A percentile compares a stretch with the other conserved stretches of the same genome.
These are phyloP conservation scores for Orbilia blumenaviensis DNA, from an alignment of 2,329 filamentous ascomycete genomes.

Conservation along the genomic window DNA sequence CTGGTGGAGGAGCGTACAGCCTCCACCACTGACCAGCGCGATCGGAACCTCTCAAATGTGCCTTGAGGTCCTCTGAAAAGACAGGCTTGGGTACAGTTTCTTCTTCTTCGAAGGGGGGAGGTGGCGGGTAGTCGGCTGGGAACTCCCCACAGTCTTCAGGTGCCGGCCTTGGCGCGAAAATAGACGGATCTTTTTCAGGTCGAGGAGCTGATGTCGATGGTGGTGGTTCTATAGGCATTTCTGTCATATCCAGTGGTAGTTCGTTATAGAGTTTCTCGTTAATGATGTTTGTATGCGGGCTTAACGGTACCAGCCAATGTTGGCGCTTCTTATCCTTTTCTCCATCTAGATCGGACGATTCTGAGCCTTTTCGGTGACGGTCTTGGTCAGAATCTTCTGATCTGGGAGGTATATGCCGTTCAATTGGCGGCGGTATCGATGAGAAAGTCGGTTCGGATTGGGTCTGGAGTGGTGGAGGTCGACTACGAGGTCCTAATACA, in stretches of 20 bases:
- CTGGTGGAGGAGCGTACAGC: conserved; percentile 45
- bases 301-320: conserved; percentile 46
- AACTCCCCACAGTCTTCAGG: conserved; percentile 36
- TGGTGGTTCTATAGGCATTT: conserved; percentile 40
- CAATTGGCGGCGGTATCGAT: conserved; percentile 28
- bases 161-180: conserved; percentile 49
- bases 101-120: conserved; percentile 48
- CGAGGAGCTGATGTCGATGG: conserved; percentile 34
- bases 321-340: conserved; percentile 50
- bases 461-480: conserved; percentile 45
- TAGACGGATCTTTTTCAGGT: conserved; percentile 44
- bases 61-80: conserved; percentile 46
- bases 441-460: conserved; percentile 23
- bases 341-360: conserved; percentile 41
- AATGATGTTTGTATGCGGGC: conserved; percentile 48
- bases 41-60: conserved; percentile 41
- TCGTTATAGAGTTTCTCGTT: conserved; percentile 51
- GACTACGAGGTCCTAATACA: conserved; percentile 27
- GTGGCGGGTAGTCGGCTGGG: conserved; percentile 41
- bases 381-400: conserved; percentile 25
- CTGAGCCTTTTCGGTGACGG: conserved; percentile 35
- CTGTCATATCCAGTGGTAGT: conserved; percentile 38
- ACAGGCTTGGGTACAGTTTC: conserved; percentile 41
- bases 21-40: conserved; percentile 48
- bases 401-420: conserved; percentile 29